Evolutionary conservation across 2,329 filamentous ascomycete species (phyloP).

Genomic region (Podosphaera aphanis): DNA sequence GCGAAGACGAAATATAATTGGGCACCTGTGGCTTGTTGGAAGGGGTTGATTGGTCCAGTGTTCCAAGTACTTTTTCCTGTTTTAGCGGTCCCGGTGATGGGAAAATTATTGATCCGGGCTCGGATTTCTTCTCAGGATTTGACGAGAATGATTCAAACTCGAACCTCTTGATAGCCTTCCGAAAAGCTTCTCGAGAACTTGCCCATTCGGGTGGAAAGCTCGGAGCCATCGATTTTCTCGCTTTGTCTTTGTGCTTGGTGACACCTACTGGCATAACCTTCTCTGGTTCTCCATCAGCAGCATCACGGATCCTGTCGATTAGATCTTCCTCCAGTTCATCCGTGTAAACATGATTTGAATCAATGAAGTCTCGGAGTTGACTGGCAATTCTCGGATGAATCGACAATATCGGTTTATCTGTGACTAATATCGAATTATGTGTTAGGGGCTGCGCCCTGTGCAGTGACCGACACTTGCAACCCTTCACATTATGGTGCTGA

Average conservation of each 20-base stretch:
- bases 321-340: slow-evolving; percentile 1
- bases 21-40: background rate
- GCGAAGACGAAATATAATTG: background rate
- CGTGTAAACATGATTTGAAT: background rate
- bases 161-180: background rate
- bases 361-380: background rate
- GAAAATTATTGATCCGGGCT: background rate
- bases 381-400: background rate
- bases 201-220: background rate
- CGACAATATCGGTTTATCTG: background rate
- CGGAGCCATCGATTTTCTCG: background rate
- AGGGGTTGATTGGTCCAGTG: background rate
- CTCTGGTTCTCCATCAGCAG: background rate
- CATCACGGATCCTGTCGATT: background rate
- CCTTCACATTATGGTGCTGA: background rate
- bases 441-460: too few species aligned
- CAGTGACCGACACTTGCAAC: too few species aligned
- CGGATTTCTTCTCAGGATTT: background rate
- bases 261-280: background rate
- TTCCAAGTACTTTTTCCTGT: background rate
- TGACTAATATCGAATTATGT: background rate
- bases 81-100: background rate
- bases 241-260: background rate
- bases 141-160: background rate
- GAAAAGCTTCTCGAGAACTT: background rate